phyloP scores from a whole-genome alignment of 345 rosid species.

The Limnanthes douglasii region DNA sequence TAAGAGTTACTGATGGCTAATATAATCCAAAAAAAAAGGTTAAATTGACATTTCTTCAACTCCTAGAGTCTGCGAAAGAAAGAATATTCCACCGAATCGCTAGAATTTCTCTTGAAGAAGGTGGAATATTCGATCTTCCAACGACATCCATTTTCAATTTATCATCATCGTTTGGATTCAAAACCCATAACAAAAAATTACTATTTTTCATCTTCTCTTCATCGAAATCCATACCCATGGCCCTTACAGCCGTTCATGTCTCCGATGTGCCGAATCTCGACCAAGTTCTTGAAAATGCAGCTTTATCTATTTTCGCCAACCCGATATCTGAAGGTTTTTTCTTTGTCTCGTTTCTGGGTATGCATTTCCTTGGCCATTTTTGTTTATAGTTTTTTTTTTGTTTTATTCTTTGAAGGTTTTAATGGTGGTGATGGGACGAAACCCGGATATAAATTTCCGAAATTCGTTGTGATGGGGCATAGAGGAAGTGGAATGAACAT shows the following conservation, averaged over 20 bases:
- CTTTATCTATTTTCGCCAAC: slow-evolving; percentile 12
- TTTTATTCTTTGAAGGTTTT: background rate
- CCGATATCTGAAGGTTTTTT: slow-evolving; percentile 15
- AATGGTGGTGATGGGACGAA: slow-evolving; percentile 15
- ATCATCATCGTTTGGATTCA: no score
- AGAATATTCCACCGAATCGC: no score
- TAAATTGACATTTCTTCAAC: no score
- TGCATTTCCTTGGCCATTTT: background rate
- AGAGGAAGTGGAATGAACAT: slow-evolving; percentile 65
- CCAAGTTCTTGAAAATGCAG: slow-evolving; percentile 17
- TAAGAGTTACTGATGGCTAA: no score
- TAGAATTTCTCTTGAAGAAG: no score
- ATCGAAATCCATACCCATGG: slow-evolving; percentile 11
- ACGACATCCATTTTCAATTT: no score
- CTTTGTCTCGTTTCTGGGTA: no score
- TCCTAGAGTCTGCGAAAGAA: no score
- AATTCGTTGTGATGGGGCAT: slow-evolving; percentile 53
- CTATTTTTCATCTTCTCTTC: slow-evolving; percentile 1
- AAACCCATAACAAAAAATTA: no score
- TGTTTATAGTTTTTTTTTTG: background rate
- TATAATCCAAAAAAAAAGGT: no score
- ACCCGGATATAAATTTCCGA: slow-evolving; percentile 12
- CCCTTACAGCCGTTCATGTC: slow-evolving; percentile 32
- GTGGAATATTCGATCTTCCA: no score
- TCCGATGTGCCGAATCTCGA: slow-evolving; percentile 28